phyloP scores from a whole-genome alignment of 164 flowering plant species.

The Protea cynaroides region DNA sequence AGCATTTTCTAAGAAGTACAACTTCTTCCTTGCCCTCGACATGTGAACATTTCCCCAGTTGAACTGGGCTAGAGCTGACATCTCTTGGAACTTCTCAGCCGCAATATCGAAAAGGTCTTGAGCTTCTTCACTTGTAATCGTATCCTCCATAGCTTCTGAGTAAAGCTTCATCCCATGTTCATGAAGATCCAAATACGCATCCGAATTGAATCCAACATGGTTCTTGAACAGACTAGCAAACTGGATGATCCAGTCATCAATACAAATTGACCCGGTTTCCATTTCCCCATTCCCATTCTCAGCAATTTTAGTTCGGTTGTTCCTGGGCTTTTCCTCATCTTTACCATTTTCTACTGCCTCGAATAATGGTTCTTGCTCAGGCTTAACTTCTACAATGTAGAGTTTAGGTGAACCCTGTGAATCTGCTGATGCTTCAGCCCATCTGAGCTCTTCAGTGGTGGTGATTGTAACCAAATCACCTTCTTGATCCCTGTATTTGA shows the following conservation, averaged over 20 bases:
- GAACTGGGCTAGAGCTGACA: slow-evolving; percentile 80
- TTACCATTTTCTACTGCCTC: slow-evolving; percentile 21
- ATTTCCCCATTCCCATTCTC: slow-evolving; percentile 31
- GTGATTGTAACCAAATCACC: slow-evolving; percentile 90
- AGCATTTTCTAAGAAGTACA: slow-evolving; percentile 39
- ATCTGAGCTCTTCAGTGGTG: slow-evolving; percentile 64
- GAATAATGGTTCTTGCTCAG: slow-evolving; percentile 59
- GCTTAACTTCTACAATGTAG: slow-evolving; percentile 56
- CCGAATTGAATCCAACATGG: slow-evolving; percentile 69
- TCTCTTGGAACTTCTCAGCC: slow-evolving; percentile 71
- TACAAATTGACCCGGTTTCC: slow-evolving; percentile 23
- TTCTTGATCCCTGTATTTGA: slow-evolving; percentile 84
- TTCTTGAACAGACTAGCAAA: slow-evolving; percentile 75
- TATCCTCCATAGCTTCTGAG: slow-evolving; percentile 84
- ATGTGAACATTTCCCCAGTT: slow-evolving; percentile 93
- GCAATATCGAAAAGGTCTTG: slow-evolving; percentile 60
- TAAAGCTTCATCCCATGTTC: slow-evolving; percentile 72
- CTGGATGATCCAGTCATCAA: slow-evolving; percentile 76
- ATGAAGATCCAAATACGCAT: slow-evolving; percentile 65
- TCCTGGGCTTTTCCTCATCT: slow-evolving; percentile 4
- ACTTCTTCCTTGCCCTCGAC: slow-evolving; percentile 69
- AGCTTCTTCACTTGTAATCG: slow-evolving; percentile 73
- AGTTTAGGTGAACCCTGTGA: slow-evolving; percentile 50
- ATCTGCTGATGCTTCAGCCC: slow-evolving; percentile 59
- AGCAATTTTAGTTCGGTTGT: slow-evolving; percentile 3